phyloP scores from a whole-genome alignment of 805 yeast genomes.

The Komagataella kurtzmanii region DNA sequence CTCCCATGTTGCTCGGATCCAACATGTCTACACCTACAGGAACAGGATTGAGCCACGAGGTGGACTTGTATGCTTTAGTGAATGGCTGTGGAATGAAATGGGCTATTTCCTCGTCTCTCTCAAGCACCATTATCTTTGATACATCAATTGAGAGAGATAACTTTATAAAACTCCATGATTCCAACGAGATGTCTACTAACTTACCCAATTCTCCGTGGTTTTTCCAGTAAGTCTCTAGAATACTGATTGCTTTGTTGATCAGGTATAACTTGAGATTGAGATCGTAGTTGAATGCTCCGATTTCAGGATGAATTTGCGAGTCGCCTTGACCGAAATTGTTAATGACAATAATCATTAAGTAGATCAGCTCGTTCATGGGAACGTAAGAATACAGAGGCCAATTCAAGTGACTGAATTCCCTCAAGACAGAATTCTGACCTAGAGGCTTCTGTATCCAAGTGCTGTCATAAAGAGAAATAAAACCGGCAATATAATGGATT shows the following conservation, averaged over 20 bases:
- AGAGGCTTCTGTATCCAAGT: neutral
- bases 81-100: neutral
- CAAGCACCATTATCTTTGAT: neutral
- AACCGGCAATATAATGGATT: neutral
- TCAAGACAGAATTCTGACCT: slow-evolving; percentile 13
- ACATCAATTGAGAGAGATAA: slow-evolving; percentile 7
- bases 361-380: slow-evolving; percentile 44
- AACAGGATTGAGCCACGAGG: neutral
- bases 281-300: slow-evolving; percentile 10
- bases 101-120: neutral
- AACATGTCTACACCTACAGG: neutral
- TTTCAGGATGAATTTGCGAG: slow-evolving; percentile 3
- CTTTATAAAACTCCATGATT: slow-evolving; percentile 12
- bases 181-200: slow-evolving; percentile 9
- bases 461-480: neutral
- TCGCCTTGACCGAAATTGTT: slow-evolving; percentile 31
- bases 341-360: slow-evolving; percentile 36
- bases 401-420: slow-evolving; percentile 36
- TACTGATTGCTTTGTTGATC: slow-evolving; percentile 9
- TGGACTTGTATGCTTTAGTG: neutral
- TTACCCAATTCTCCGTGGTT: slow-evolving; percentile 12
- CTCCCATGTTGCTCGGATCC: neutral
- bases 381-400: slow-evolving; percentile 52
- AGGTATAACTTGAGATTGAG: slow-evolving; percentile 16
- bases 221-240: slow-evolving; percentile 11